A percentile compares a stretch with the other conserved stretches of the same genome.
Conservation (phyloP, 257 asterid species). For the Henckelia pumila region DNA sequence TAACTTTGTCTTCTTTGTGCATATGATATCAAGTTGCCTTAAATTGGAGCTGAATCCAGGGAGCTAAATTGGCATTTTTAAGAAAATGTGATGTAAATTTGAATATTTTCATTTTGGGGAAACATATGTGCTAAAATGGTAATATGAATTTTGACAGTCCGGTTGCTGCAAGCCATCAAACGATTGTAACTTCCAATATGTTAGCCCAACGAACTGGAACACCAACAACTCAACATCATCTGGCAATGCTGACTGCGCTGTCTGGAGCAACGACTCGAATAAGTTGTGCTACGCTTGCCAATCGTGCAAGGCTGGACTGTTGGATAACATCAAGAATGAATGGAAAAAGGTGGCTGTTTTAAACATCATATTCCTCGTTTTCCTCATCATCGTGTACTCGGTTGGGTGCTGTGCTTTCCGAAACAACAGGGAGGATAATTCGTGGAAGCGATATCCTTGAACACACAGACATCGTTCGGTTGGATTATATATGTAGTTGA, state of each 20-base stretch:
- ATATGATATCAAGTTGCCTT: neutral
- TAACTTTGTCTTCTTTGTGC: neutral
- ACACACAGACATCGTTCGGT: neutral
- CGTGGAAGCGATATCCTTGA: slow-evolving; percentile 88
- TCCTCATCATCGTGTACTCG: slow-evolving; percentile 79
- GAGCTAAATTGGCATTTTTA: too few species aligned
- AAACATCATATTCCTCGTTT: slow-evolving; percentile 62
- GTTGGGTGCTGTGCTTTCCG: slow-evolving; percentile 84
- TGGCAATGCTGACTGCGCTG: slow-evolving; percentile 50
- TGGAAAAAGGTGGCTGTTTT: slow-evolving; percentile 81
- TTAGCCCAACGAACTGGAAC: slow-evolving; percentile 84
- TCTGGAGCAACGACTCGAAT: slow-evolving; percentile 59
- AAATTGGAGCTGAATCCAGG: too few species aligned
- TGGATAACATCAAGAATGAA: slow-evolving; percentile 75
- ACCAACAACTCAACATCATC: slow-evolving; percentile 9
- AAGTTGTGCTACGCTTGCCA: slow-evolving; percentile 64
- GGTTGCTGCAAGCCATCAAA: slow-evolving; percentile 95
- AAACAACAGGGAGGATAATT: slow-evolving; percentile 70
- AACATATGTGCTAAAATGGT: neutral
- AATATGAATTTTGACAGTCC: slow-evolving; percentile 45
- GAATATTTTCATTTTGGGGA: neutral
- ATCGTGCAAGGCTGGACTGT: slow-evolving; percentile 88
- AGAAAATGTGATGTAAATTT: too few species aligned
- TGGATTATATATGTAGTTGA: slow-evolving; percentile 13
- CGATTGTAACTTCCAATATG: slow-evolving; percentile 63